Percentiles rank a stretch among this genome's conserved stretches.
Conservation (phyloP, 2,329 filamentous ascomycete species). For the Westerdykella aurantiaca region DNA sequence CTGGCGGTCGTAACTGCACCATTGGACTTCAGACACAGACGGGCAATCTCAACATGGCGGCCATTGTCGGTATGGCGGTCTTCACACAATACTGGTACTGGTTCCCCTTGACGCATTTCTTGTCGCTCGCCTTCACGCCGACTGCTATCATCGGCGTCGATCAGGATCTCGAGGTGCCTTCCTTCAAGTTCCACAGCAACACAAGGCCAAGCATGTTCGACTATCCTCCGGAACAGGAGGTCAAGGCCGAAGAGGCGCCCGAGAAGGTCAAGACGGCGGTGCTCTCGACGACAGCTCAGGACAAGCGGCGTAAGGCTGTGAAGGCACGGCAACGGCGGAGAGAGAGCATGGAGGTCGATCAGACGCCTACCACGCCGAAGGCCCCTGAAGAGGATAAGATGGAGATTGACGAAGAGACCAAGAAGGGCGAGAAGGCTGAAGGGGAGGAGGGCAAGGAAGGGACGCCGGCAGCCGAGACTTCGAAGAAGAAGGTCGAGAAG, state of each 20-base stretch:
- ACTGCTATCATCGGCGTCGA: slow-evolving; percentile 94
- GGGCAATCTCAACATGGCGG: slow-evolving; percentile 97
- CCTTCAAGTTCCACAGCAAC: slow-evolving; percentile 93
- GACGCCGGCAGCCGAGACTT: slow-evolving; percentile 47
- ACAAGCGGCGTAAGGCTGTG: slow-evolving; percentile 87
- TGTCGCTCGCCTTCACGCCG: slow-evolving; percentile 92
- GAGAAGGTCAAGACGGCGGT: slow-evolving; percentile 94
- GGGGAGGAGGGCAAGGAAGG: slow-evolving; percentile 54
- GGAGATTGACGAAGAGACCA: slow-evolving; percentile 56
- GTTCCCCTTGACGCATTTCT: slow-evolving; percentile 98
- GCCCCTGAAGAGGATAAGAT: slow-evolving; percentile 69
- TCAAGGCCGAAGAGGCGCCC: slow-evolving; percentile 88
- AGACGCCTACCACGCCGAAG: slow-evolving; percentile 69
- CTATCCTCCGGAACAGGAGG: slow-evolving; percentile 93
- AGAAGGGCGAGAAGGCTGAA: slow-evolving; percentile 38
- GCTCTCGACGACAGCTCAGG: slow-evolving; percentile 91
- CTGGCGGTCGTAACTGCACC: slow-evolving; percentile 95
- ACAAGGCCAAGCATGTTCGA: slow-evolving; percentile 94
- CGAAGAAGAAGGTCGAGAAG: slow-evolving; percentile 88
- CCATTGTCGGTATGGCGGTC: slow-evolving; percentile 94
- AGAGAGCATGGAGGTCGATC: slow-evolving; percentile 94
- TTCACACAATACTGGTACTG: slow-evolving; percentile 99
- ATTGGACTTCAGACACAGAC: slow-evolving; percentile 97
- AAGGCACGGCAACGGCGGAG: slow-evolving; percentile 85
- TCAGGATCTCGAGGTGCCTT: slow-evolving; percentile 85